phyloP scores from a whole-genome alignment of 768 basidiomycete genomes.

The Kwoniella heveanensis region DNA sequence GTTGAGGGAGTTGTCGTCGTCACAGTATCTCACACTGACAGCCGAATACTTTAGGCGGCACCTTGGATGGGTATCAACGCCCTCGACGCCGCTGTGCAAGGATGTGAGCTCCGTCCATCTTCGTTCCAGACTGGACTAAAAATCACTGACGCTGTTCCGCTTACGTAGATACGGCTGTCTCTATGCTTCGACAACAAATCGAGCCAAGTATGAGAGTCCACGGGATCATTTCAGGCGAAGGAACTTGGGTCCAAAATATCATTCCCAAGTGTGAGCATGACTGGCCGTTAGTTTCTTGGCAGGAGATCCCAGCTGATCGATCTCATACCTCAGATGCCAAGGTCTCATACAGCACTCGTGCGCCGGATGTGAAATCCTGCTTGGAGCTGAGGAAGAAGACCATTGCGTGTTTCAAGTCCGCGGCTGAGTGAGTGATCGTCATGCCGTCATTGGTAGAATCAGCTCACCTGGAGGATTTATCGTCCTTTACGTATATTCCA shows the following conservation, averaged over 20 bases:
- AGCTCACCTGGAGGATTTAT: slow-evolving; percentile 16
- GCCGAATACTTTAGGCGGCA: slow-evolving; percentile 29
- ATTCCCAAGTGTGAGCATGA: slow-evolving; percentile 72
- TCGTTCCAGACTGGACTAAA: no score
- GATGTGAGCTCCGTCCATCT: slow-evolving; percentile 15
- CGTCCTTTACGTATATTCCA: neutral
- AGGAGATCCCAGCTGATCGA: slow-evolving; percentile 30
- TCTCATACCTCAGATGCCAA: slow-evolving; percentile 61
- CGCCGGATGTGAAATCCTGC: slow-evolving; percentile 68
- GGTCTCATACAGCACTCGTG: slow-evolving; percentile 76
- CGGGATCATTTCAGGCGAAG: slow-evolving; percentile 14
- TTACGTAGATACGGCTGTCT: slow-evolving; percentile 74
- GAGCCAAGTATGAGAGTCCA: slow-evolving; percentile 69
- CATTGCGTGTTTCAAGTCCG: slow-evolving; percentile 70
- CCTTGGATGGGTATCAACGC: slow-evolving; percentile 41
- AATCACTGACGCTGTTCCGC: no score
- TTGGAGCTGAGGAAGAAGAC: slow-evolving; percentile 65
- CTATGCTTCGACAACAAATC: slow-evolving; percentile 82
- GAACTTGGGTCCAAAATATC: slow-evolving; percentile 61
- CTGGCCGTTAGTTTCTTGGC: slow-evolving; percentile 74
- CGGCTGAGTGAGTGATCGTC: slow-evolving; percentile 22
- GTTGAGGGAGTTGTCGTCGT: no score
- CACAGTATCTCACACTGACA: neutral
- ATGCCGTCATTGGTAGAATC: no score
- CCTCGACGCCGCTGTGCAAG: slow-evolving; percentile 71